Evolutionary conservation across 2,329 filamentous ascomycete species (phyloP).

Genomic region (Fusarium nanum): DNA sequence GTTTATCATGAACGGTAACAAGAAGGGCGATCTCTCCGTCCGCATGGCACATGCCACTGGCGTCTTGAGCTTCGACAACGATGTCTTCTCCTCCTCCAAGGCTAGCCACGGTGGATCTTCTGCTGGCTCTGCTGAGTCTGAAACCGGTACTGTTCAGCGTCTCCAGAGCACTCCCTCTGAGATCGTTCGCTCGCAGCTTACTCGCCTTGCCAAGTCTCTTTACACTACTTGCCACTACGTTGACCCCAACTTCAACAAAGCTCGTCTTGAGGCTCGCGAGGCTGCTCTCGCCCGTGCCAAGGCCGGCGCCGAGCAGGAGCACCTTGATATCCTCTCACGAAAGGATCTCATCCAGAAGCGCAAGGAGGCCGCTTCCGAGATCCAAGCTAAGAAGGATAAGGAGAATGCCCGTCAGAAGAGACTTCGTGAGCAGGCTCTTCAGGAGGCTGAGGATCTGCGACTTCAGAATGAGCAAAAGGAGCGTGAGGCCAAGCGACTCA

Average conservation of each 20-base stretch:
- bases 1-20: slow-evolving; percentile 99
- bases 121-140: slow-evolving; percentile 87
- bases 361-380: slow-evolving; percentile 93
- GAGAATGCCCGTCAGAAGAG: slow-evolving; percentile 92
- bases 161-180: slow-evolving; percentile 98
- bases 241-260: slow-evolving; percentile 87
- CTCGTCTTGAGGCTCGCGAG: slow-evolving; percentile 81
- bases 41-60: slow-evolving; percentile 96
- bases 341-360: slow-evolving; percentile 95
- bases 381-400: slow-evolving; percentile 87
- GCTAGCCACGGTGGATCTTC: slow-evolving; percentile 86
- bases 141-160: slow-evolving; percentile 87
- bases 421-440: slow-evolving; percentile 85
- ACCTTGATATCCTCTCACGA: slow-evolving; percentile 83
- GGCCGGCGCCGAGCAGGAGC: slow-evolving; percentile 91
- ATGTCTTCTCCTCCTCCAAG: slow-evolving; percentile 98
- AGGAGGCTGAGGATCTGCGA: slow-evolving; percentile 89
- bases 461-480: slow-evolving; percentile 93
- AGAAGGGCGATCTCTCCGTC: slow-evolving; percentile 97
- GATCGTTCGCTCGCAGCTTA: slow-evolving; percentile 95
- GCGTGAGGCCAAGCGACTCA: slow-evolving; percentile 85
- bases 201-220: slow-evolving; percentile 88
- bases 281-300: slow-evolving; percentile 84
- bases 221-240: slow-evolving; percentile 97
- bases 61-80: slow-evolving; percentile 95